Base-by-base conservation (phyloP, 2,329 filamentous ascomycete genomes). In the Plectosphaerella sp. region DNA sequence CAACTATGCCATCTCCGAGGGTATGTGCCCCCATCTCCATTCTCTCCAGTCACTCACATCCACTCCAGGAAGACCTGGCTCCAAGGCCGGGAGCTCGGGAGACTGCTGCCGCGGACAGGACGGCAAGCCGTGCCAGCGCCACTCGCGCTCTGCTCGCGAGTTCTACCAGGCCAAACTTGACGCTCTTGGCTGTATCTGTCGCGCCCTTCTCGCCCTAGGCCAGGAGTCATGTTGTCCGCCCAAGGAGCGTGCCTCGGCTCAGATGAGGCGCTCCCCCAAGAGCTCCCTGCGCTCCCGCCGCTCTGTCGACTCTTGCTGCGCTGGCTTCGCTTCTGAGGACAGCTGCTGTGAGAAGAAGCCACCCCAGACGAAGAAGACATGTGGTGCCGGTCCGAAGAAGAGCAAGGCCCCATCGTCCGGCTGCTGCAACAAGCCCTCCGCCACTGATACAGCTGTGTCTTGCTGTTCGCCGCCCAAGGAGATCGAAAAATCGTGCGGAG, bases 181-280 rank as follows among this genome's bases (percentile, higher is more conserved):
- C 45, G 72, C 76, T 5, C 62, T 82, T 1, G 78, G 78, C 4
- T 82, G 78, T 59, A 76, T 82, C 54, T 82, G 79, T 53, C 72
- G 77, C 16, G 71, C 75, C 18, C 70, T 82, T 15, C 54, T 81
- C 25, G 72, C 77, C 9, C 66, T 79, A 16, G 77, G 78, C 0
- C 68, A 77, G 51, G 76, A 81, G 55, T 70, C 77, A 0, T 81
- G 78, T 65, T 82, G 78, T 51, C 58, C 62, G 20, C 58, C 61
- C 20, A 61, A 54, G 14, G 55, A 62, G 14, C 59, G 62, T 35
- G 58, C 64, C 1, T 61, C 62, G 6, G 20, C 55, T n/a, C 58
- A 60, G 43, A 14, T 33, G 25, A 65, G 61, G 49, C 62, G 57
- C 16, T 55, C 55, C 45, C 61, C 60, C 18, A 65, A 62, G 53